A percentile compares a stretch with the other conserved stretches of the same genome.
phyloP scores from a whole-genome alignment of 306 rosid genomes.

The Mucuna pruriens region DNA sequence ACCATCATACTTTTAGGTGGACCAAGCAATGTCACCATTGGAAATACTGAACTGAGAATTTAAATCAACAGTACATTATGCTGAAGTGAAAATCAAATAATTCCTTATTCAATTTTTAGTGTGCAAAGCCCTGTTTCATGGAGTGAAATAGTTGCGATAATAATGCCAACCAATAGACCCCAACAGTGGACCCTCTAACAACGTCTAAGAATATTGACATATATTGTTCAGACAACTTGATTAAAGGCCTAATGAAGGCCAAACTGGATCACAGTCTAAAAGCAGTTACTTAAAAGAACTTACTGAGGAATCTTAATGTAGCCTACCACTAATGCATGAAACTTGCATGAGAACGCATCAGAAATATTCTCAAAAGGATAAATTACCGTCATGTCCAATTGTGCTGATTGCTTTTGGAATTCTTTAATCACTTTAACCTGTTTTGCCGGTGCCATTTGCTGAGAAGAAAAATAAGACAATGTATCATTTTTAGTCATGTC shows the following conservation, averaged over 20 bases:
- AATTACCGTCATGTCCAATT: conserved; percentile 96
- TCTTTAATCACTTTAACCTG: conserved; percentile 88
- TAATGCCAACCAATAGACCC: neutral
- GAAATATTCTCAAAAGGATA: conserved; percentile 22
- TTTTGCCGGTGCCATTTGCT: conserved; percentile 98
- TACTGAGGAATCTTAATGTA: neutral
- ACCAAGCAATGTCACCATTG: conserved; percentile 13
- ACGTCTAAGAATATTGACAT: neutral
- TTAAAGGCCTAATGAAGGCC: neutral
- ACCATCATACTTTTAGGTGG: neutral
- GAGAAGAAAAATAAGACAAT: conserved; percentile 44
- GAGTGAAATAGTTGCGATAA: neutral
- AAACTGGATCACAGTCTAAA: neutral
- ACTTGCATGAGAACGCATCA: conserved; percentile 17
- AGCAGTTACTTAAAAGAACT: neutral
- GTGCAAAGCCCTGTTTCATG: conserved; percentile 10
- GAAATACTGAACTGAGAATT: neutral
- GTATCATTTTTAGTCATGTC: neutral
- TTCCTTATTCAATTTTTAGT: neutral
- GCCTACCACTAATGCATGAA: conserved; percentile 20
- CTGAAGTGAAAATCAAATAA: neutral
- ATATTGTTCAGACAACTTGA: neutral
- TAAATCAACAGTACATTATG: neutral
- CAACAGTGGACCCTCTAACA: neutral
- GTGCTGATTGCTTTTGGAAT: conserved; percentile 94